Base-by-base conservation (phyloP, 78 protist genomes). In the Cavenderia fasciculata region DNA sequence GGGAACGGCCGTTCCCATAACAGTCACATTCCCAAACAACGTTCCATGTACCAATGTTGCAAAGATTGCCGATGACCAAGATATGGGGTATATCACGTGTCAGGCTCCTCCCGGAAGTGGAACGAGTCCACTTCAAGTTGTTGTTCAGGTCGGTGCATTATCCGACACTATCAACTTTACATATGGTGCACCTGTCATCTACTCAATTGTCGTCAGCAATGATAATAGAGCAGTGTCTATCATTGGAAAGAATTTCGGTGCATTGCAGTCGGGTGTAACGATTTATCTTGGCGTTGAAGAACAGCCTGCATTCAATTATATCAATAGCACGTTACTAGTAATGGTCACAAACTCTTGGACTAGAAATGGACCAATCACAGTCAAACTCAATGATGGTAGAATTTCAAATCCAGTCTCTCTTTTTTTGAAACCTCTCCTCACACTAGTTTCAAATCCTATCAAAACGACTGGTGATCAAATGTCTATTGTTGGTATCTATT, bases 31-130 rank as follows among this genome's bases (percentile, higher is more conserved):
- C n/a, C n/a, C n/a, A n/a, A n/a, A n/a, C n/a, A n/a, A n/a, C n/a
- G n/a, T n/a, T n/a, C n/a, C n/a, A n/a, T n/a, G n/a, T n/a, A n/a
- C n/a, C n/a, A n/a, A n/a, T n/a, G n/a, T n/a, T n/a, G n/a, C n/a
- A n/a, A n/a, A n/a, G n/a, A n/a, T n/a, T n/a, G 38, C n/a, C n/a
- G n/a, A n/a, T n/a, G n/a, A n/a, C n/a, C n/a, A n/a, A n/a, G n/a
- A n/a, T n/a, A n/a, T n/a, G n/a, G n/a, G n/a, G n/a, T n/a, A 63
- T n/a, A 7, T 63, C 5, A 11, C 8, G 2, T 63, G 72, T 21
- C 14, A 34, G 14, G 72, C 72, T 36, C 47, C 47, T 4, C 34
- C 72, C 4, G 72, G 72, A 11, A 63, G 51, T 38, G 72, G 72
- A 16, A n/a, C 47, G 4, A 63, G 38, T 40, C n/a, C n/a, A n/a